phyloP scores from a whole-genome alignment of 805 yeast species.

The Pichia phayaonensis region DNA sequence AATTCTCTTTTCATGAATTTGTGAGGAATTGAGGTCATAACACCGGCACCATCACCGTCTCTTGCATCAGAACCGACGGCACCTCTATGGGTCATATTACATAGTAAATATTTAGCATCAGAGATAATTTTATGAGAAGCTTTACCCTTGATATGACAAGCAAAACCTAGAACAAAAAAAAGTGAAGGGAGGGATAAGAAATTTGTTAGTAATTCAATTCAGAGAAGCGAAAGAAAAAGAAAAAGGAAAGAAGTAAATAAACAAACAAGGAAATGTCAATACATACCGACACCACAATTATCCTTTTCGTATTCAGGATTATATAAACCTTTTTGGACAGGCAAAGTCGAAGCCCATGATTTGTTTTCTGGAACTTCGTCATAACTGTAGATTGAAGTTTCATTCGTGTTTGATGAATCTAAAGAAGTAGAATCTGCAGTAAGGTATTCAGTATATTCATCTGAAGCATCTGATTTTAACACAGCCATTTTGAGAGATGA shows the following conservation, averaged over 20 bases:
- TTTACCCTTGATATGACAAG: constrained; percentile 85
- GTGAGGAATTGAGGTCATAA: constrained; percentile 87
- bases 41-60: constrained; percentile 99
- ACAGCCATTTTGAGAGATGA: constrained; percentile 15
- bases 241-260: not conserved
- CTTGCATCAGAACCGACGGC: constrained; percentile 94
- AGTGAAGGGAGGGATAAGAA: not conserved
- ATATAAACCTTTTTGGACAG: constrained; percentile 81
- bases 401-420: not conserved
- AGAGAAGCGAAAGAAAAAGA: not conserved
- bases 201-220: not conserved
- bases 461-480: constrained; percentile 22
- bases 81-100: constrained; percentile 99
- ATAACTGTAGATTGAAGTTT: constrained; percentile 44
- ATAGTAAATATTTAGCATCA: constrained; percentile 78
- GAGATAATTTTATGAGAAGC: constrained; percentile 87
- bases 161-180: constrained; percentile 43
- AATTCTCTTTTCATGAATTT: constrained; percentile 81
- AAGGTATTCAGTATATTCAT: constrained; percentile 18
- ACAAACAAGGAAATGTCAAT: not conserved
- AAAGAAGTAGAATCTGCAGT: not conserved
- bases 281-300: constrained; percentile 86
- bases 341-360: constrained; percentile 90
- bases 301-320: constrained; percentile 93
- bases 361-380: constrained; percentile 71